A percentile compares a stretch with the other conserved stretches of the same genome.
Conservation (phyloP, 2,329 filamentous ascomycete species). For the Trichoderma oligosporum region DNA sequence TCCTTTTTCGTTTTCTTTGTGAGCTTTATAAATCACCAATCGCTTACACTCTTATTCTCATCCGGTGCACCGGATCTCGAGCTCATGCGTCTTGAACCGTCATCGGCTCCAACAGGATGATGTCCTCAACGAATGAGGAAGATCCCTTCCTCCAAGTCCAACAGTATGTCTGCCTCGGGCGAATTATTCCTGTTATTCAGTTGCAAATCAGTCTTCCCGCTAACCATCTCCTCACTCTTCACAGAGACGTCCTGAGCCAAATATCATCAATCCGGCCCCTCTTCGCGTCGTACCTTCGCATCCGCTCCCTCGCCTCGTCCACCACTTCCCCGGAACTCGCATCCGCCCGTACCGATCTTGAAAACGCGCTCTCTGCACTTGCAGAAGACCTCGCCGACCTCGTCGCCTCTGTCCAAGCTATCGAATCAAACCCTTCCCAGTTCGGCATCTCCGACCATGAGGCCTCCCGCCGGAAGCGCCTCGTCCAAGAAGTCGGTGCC, state of each 20-base stretch:
- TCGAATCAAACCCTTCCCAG: constrained; percentile 80
- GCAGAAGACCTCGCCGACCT: constrained; percentile 86
- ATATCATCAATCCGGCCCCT: constrained; percentile 77
- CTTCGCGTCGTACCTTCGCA: constrained; percentile 92
- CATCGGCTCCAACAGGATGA: constrained; percentile 45
- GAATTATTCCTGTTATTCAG: constrained; percentile 4
- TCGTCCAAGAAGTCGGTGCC: constrained; percentile 83
- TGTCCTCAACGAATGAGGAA: constrained; percentile 64
- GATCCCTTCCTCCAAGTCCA: constrained; percentile 71
- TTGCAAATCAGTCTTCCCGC: no score
- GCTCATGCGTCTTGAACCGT: constrained; percentile 25
- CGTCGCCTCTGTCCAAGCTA: constrained; percentile 76
- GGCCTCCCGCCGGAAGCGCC: constrained; percentile 70
- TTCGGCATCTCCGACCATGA: constrained; percentile 84
- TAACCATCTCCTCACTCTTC: no score
- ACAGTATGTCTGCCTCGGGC: constrained; percentile 45
- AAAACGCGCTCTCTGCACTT: constrained; percentile 61
- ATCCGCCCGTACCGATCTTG: constrained; percentile 68
- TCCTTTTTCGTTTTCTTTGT: background rate
- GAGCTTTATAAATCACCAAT: background rate
- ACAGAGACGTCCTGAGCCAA: constrained; percentile 81
- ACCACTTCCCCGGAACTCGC: constrained; percentile 78
- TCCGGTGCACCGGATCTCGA: background rate
- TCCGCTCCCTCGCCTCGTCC: constrained; percentile 76
- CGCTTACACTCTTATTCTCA: background rate